These are phyloP conservation scores for Singerocomus inundabilis DNA, from an alignment of 1,284 basidiomycete species.

Conservation along the genomic window DNA sequence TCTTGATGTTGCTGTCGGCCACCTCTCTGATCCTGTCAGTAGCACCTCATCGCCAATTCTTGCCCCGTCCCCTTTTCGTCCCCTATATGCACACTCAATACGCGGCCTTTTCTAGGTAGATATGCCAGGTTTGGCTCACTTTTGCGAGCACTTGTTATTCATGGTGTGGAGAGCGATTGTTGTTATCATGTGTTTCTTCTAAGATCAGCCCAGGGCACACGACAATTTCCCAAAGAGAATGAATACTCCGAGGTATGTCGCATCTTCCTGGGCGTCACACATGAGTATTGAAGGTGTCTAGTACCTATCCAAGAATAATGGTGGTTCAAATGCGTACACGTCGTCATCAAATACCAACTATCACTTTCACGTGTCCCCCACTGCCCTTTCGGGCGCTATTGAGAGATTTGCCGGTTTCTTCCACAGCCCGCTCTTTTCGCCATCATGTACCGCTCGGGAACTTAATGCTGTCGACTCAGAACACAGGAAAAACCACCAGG, in stretches of 20 bases:
- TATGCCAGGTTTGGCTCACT: constrained; percentile 88
- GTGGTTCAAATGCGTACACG: constrained; percentile 93
- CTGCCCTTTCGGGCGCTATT: constrained; percentile 82
- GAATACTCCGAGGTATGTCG: constrained; percentile 78
- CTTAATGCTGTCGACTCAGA: constrained; percentile 98
- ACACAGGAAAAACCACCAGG: constrained; percentile 96
- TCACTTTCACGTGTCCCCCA: constrained; percentile 88
- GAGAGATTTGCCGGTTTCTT: constrained; percentile 95
- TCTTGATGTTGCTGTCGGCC: constrained; percentile 94
- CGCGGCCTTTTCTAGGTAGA: constrained; percentile 52
- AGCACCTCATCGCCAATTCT: background rate
- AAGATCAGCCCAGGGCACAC: constrained; percentile 57
- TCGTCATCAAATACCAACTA: constrained; percentile 94
- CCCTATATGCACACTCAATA: background rate
- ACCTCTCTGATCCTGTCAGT: constrained; percentile 89
- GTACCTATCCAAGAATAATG: constrained; percentile 90
- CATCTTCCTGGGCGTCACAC: background rate
- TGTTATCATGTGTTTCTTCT: constrained; percentile 1
- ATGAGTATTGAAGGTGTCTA: constrained; percentile 28
- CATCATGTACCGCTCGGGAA: constrained; percentile 91
- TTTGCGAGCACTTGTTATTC: constrained; percentile 95
- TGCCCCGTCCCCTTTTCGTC: background rate
- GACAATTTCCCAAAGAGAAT: constrained; percentile 87
- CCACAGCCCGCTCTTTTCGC: constrained; percentile 87
- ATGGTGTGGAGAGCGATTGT: constrained; percentile 57